Evolutionary conservation across 192 early-diverging fungal genomes (phyloP).

Genomic region (Thoreauomyces humboldtii): DNA sequence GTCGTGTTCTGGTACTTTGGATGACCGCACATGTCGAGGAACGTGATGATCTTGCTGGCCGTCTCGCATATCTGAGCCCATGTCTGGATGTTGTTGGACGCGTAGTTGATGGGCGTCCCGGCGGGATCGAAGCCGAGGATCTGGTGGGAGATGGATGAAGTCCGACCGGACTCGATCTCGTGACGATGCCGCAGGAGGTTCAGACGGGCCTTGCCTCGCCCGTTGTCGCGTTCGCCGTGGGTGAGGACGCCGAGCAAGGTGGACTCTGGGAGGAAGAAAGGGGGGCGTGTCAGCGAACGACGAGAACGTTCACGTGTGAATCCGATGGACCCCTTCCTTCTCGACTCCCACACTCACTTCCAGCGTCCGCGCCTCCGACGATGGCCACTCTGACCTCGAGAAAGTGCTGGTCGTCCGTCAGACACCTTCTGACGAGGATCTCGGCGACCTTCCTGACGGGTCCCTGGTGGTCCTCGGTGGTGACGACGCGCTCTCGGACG

Average conservation of each 20-base stretch:
- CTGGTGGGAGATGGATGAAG: slow-evolving; percentile 83
- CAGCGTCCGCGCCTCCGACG: slow-evolving; percentile 74
- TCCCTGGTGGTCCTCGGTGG: slow-evolving; percentile 11
- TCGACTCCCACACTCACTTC: too few relatives aligned
- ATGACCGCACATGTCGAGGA: slow-evolving; percentile 87
- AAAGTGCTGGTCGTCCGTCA: slow-evolving; percentile 59
- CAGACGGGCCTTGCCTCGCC: slow-evolving; percentile 76
- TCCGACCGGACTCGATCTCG: slow-evolving; percentile 86
- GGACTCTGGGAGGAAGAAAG: slow-evolving; percentile 51
- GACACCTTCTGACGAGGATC: slow-evolving; percentile 64
- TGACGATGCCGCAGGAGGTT: slow-evolving; percentile 88
- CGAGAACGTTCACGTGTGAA: neutral
- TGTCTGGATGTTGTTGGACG: slow-evolving; percentile 66
- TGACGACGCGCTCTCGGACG: slow-evolving; percentile 48
- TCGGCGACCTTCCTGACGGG: slow-evolving; percentile 66
- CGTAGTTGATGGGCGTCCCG: slow-evolving; percentile 76
- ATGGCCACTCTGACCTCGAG: slow-evolving; percentile 81
- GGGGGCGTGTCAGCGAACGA: too few relatives aligned
- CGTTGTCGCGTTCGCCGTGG: slow-evolving; percentile 82
- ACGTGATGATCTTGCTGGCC: slow-evolving; percentile 78
- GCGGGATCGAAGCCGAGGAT: slow-evolving; percentile 79
- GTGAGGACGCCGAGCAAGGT: slow-evolving; percentile 80
- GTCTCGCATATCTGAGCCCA: slow-evolving; percentile 84
- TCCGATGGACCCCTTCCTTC: too few relatives aligned
- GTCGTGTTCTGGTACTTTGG: slow-evolving; percentile 88